These are phyloP conservation scores for Pseudevernia furfuracea DNA, from an alignment of 495 filamentous ascomycete genomes.

Conservation along the genomic window DNA sequence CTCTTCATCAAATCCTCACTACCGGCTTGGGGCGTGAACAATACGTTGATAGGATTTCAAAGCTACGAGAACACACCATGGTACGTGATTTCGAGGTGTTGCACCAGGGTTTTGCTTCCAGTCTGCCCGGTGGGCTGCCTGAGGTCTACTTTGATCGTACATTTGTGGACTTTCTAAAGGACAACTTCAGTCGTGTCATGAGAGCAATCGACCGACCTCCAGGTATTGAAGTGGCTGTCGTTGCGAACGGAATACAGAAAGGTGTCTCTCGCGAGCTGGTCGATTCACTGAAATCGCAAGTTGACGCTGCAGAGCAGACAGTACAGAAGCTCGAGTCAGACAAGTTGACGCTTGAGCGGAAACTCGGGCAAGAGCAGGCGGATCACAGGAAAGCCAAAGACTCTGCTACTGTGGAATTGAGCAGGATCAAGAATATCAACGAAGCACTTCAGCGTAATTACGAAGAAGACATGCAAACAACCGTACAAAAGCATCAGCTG, in stretches of 20 bases:
- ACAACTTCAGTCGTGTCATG: constrained; percentile 81
- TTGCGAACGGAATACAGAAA: constrained; percentile 71
- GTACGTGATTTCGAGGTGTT: constrained; percentile 89
- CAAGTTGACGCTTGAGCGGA: constrained; percentile 56
- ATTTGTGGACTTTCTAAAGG: constrained; percentile 92
- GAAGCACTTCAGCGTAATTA: constrained; percentile 65
- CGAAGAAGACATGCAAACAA: constrained; percentile 47
- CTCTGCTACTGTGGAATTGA: constrained; percentile 53
- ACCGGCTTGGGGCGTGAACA: constrained; percentile 76
- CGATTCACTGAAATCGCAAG: constrained; percentile 69
- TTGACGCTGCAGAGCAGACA: constrained; percentile 62
- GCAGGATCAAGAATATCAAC: constrained; percentile 58
- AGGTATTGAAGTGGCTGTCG: constrained; percentile 69
- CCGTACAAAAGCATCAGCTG: constrained; percentile 42
- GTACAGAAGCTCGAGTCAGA: constrained; percentile 62
- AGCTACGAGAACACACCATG: constrained; percentile 69
- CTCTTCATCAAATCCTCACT: constrained; percentile 71
- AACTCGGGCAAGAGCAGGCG: constrained; percentile 67
- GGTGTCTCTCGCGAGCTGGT: constrained; percentile 77
- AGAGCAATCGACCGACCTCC: constrained; percentile 90
- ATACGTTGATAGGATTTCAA: constrained; percentile 78
- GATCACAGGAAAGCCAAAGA: constrained; percentile 70
- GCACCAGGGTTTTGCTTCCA: constrained; percentile 54
- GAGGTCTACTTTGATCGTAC: constrained; percentile 78
- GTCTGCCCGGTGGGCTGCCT: constrained; percentile 56